Evolutionary conservation across 1,284 basidiomycete species (phyloP).

Genomic region (Pyrrhoderma noxium): DNA sequence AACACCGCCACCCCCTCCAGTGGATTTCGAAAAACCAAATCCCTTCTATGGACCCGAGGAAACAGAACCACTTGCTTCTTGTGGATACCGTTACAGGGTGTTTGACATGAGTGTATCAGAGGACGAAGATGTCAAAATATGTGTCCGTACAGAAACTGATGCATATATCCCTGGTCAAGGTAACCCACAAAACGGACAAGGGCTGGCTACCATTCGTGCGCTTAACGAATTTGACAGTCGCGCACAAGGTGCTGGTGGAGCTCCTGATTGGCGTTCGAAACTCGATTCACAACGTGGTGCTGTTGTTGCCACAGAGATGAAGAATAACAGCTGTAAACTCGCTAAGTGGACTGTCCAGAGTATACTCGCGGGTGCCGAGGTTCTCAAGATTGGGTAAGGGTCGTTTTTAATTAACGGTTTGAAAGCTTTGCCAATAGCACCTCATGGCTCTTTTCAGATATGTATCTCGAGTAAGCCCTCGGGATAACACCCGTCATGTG

Average conservation of each 20-base stretch:
- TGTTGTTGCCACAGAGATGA: conserved; percentile 99
- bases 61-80: conserved; percentile 90
- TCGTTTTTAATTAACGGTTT: not conserved
- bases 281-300: conserved; percentile 96
- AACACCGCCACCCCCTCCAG: conserved; percentile 48
- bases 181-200: conserved; percentile 65
- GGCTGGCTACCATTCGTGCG: conserved; percentile 87
- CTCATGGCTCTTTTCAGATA: conserved; percentile 42
- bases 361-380: conserved; percentile 90
- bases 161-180: conserved; percentile 70
- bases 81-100: conserved; percentile 93
- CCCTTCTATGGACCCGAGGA: conserved; percentile 96
- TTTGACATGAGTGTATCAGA: conserved; percentile 90
- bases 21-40: conserved; percentile 80
- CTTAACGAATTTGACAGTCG: conserved; percentile 97
- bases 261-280: conserved; percentile 95
- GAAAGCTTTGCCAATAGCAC: no score
- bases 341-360: conserved; percentile 98
- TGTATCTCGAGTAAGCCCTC: conserved; percentile 89
- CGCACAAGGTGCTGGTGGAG: conserved; percentile 83
- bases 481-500: conserved; percentile 92
- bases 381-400: conserved; percentile 93
- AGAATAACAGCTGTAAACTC: conserved; percentile 98
- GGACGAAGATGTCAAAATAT: conserved; percentile 87
- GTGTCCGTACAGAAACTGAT: conserved; percentile 95